These are phyloP conservation scores for Penicillium crustosum DNA, from an alignment of 2,329 filamentous ascomycete species.

Conservation along the genomic window DNA sequence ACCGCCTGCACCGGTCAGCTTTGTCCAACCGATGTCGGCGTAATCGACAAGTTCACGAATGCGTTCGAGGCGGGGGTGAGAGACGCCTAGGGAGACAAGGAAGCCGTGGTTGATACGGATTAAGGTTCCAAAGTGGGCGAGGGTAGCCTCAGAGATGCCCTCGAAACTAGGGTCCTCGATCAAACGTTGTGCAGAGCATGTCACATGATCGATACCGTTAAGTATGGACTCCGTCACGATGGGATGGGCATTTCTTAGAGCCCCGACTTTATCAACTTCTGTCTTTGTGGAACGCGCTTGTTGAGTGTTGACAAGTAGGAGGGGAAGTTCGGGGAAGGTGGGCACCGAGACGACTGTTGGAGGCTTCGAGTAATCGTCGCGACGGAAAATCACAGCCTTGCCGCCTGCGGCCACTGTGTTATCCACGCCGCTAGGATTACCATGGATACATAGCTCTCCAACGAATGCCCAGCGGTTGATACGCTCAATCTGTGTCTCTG, in stretches of 20 bases:
- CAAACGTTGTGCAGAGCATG: conserved; percentile 56
- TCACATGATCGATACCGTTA: conserved; percentile 72
- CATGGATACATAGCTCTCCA: conserved; percentile 94
- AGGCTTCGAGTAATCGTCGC: conserved; percentile 73
- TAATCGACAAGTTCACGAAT: conserved; percentile 89
- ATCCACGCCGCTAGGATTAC: conserved; percentile 93
- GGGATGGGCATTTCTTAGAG: conserved; percentile 69
- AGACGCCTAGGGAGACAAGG: conserved; percentile 86
- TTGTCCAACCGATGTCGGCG: conserved; percentile 90
- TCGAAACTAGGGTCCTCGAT: conserved; percentile 66
- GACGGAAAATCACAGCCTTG: conserved; percentile 89
- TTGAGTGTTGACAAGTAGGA: conserved; percentile 85
- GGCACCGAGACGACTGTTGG: conserved; percentile 74
- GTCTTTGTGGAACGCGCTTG: conserved; percentile 80
- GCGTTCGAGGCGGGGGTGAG: conserved; percentile 87
- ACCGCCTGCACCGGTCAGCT: conserved; percentile 91
- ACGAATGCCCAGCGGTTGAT: conserved; percentile 99
- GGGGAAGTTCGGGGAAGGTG: conserved; percentile 86
- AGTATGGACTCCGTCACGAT: conserved; percentile 77
- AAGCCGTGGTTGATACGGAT: conserved; percentile 94
- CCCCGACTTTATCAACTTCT: conserved; percentile 83
- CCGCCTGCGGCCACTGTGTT: conserved; percentile 94
- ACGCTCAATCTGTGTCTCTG: conserved; percentile 84
- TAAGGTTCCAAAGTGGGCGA: conserved; percentile 78
- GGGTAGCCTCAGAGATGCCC: conserved; percentile 58